phyloP scores from a whole-genome alignment of 768 basidiomycete species.

The Collybiopsis luxurians region DNA sequence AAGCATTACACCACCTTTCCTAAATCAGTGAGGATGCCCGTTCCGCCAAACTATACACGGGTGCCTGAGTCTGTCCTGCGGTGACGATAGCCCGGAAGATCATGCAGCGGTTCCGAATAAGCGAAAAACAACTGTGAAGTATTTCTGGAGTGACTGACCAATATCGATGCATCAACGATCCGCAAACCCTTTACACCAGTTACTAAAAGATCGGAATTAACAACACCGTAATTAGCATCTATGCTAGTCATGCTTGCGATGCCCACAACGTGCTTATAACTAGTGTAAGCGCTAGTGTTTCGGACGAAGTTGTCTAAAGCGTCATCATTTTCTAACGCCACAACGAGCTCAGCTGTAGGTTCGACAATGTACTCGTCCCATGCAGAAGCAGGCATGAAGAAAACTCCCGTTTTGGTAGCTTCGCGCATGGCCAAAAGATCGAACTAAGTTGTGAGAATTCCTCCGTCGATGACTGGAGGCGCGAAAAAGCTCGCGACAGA shows the following conservation, averaged over 20 bases:
- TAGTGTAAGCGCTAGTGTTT: constrained; percentile 20
- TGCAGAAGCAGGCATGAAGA: not conserved
- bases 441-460: not conserved
- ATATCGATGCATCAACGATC: constrained; percentile 35
- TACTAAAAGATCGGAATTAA: constrained; percentile 34
- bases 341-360: constrained; percentile 3
- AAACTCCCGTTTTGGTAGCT: not conserved
- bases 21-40: no score
- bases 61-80: not conserved
- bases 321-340: constrained; percentile 24
- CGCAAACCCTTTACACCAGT: constrained; percentile 33
- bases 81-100: no score
- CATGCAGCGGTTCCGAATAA: no score
- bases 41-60: no score
- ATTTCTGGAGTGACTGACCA: constrained; percentile 20
- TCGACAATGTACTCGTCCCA: not conserved
- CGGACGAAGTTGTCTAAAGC: constrained; percentile 25
- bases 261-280: constrained; percentile 31
- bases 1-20: no score
- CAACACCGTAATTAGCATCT: constrained; percentile 27
- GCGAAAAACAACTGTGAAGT: no score
- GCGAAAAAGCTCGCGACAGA: not conserved
- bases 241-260: constrained; percentile 30
- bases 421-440: constrained; percentile 3
- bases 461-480: constrained; percentile 5